Evolutionary conservation across 2,329 filamentous ascomycete species (phyloP), one percentile per base, ranked within the genome.

Genomic region (Aspergillus brasiliensis): DNA sequence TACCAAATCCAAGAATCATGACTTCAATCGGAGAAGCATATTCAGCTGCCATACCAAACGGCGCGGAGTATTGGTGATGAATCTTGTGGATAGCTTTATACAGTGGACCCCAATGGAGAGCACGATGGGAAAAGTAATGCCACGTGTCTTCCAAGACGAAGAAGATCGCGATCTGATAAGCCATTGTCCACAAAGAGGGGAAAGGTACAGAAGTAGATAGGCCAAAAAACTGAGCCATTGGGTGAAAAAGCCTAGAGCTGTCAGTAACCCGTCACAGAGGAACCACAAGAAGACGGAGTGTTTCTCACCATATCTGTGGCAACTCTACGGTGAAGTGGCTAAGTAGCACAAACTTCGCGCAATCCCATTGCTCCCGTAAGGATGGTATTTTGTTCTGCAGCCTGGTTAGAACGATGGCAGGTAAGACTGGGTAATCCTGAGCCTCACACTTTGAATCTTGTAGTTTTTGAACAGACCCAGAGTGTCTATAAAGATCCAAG

Each of bases 41-140:
- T 80, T 99, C 95, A 59, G 95, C 94, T 19, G 95, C 94, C 56
- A 99, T 84, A 68, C 95, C 95, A 74, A 99, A 99, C 17, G 95
- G 95, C 11, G 95, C 95, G 38, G 92, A 97, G 83, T 99, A 99
- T 73, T 95, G 94, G 83, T 99, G 95, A 82, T 99, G 95, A 70
- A 99, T 93, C 83, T 99, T 99, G 86, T 99, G 95, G 71, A 99
- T 91, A 73, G 88, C 86, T 83, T 92, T 96, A 87, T 99, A 99
- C 5, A 99, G 88, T 40, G 92, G 91, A 21, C 91, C 93, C 82
- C 92, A 96, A 84, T 99, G 95, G 80, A 99, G 87, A 46, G 86
- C 86, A 69, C 95, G 92, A 81, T 99, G 95, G 68, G 87, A 88
- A 88, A 93, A 98, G 84, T 99, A 99, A 80, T 99, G 95, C 95